A percentile compares a stretch with the other conserved stretches of the same genome.
Conservation (phyloP, 106 monocot genomes). For the Dendrobium huoshanense region DNA sequence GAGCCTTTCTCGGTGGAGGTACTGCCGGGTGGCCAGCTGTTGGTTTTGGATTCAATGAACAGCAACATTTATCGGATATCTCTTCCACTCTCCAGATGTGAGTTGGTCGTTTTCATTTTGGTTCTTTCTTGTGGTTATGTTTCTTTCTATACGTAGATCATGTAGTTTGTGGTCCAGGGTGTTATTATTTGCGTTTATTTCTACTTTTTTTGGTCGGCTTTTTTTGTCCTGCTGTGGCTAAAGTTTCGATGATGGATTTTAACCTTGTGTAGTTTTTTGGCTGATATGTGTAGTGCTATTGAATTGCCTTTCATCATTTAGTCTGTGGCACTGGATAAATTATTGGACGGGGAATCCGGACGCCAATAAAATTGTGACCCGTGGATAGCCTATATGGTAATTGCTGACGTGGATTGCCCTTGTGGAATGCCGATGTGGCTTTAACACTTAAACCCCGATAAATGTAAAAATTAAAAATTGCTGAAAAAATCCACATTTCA, state of each 20-base stretch:
- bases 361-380: too few relatives aligned
- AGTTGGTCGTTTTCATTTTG: constrained; percentile 16
- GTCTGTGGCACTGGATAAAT: too few relatives aligned
- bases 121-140: background rate
- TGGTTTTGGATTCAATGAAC: constrained; percentile 80
- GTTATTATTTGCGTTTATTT: background rate
- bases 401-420: too few relatives aligned
- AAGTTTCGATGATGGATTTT: background rate
- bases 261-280: background rate
- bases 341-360: too few relatives aligned
- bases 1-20: constrained; percentile 83
- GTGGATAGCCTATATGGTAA: too few relatives aligned
- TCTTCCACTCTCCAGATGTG: constrained; percentile 78
- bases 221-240: background rate
- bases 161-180: background rate
- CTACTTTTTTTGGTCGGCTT: background rate
- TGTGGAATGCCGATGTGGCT: too few relatives aligned
- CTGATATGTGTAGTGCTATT: too few relatives aligned
- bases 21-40: constrained; percentile 62
- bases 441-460: too few relatives aligned
- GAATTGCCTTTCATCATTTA: too few relatives aligned
- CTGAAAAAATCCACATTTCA: too few relatives aligned
- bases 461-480: too few relatives aligned
- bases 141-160: background rate
- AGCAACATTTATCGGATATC: constrained; percentile 89